Evolutionary conservation across 2,329 filamentous ascomycete species (phyloP).

Genomic region (Alternaria sp.): DNA sequence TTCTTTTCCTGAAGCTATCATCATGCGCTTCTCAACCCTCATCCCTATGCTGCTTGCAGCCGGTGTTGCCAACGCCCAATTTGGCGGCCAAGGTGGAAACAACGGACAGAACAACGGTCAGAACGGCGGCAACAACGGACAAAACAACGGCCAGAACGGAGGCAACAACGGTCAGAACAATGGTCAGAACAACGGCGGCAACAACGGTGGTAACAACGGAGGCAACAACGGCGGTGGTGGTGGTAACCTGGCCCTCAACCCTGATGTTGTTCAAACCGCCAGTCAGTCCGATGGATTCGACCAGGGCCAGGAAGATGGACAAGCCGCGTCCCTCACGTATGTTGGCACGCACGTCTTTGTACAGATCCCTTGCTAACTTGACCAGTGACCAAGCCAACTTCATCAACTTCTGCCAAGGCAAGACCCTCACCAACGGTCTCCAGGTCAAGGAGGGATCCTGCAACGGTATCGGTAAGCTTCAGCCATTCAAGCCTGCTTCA

Average conservation of each 20-base stretch:
- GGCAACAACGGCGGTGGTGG: slow-evolving; percentile 13
- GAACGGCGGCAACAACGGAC: slow-evolving; percentile 18
- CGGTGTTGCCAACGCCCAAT: slow-evolving; percentile 44
- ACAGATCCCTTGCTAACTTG: slow-evolving; percentile 3
- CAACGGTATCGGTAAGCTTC: slow-evolving; percentile 58
- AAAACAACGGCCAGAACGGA: slow-evolving; percentile 17
- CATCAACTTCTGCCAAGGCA: slow-evolving; percentile 65
- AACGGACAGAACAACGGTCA: slow-evolving; percentile 16
- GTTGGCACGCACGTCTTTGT: slow-evolving; percentile 8
- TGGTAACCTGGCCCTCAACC: slow-evolving; percentile 41
- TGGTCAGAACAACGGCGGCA: slow-evolving; percentile 12
- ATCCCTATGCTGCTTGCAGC: slow-evolving; percentile 44
- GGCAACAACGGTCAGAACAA: slow-evolving; percentile 23
- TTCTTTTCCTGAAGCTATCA: slow-evolving; percentile 25
- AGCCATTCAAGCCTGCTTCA: not conserved
- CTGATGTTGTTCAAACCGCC: slow-evolving; percentile 52
- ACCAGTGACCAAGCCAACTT: slow-evolving; percentile 60
- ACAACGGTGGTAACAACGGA: not conserved
- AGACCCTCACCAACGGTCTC: slow-evolving; percentile 62
- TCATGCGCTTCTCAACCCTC: slow-evolving; percentile 46
- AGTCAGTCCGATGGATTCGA: slow-evolving; percentile 52
- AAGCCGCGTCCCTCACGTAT: slow-evolving; percentile 56
- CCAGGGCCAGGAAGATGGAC: slow-evolving; percentile 46
- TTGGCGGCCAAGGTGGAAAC: slow-evolving; percentile 23
- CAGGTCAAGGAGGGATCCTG: slow-evolving; percentile 60